Percentiles rank a stretch among this genome's conserved stretches.
These are phyloP conservation scores for Hygrophila difformis DNA, from an alignment of 257 asterid genomes.

Conservation along the genomic window DNA sequence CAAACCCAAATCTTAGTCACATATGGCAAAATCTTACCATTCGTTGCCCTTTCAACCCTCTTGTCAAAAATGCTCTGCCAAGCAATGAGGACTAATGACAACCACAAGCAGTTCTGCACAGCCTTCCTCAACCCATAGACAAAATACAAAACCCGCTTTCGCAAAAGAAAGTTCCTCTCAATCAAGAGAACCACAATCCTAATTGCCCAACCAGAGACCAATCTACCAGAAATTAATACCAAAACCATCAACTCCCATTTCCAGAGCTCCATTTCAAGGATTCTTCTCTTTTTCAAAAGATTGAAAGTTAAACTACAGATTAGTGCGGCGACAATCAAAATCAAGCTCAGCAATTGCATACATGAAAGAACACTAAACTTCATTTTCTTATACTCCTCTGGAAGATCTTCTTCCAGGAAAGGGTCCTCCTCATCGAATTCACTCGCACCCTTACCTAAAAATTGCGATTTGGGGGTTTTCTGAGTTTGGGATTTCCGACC, in stretches of 20 bases:
- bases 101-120: conserved; percentile 81
- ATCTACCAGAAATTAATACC: conserved; percentile 69
- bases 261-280: conserved; percentile 49
- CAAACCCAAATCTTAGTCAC: conserved; percentile 77
- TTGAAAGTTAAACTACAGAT: conserved; percentile 39
- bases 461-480: conserved; percentile 35
- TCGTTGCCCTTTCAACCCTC: conserved; percentile 42
- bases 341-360: conserved; percentile 49
- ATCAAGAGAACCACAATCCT: conserved; percentile 52
- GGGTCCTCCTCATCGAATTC: conserved; percentile 82
- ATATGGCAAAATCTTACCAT: conserved; percentile 31
- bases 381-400: conserved; percentile 58
- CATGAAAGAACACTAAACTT: conserved; percentile 38
- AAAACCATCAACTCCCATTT: conserved; percentile 77
- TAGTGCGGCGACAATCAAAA: conserved; percentile 41
- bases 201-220: conserved; percentile 78
- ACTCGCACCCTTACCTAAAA: conserved; percentile 30
- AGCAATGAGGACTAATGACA: conserved; percentile 62
- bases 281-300: conserved; percentile 16
- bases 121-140: conserved; percentile 76
- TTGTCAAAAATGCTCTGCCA: conserved; percentile 69
- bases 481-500: conserved; percentile 29
- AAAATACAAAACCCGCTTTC: conserved; percentile 73
- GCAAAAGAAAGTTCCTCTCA: conserved; percentile 55
- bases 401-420: conserved; percentile 68